A percentile compares a stretch with the other conserved stretches of the same genome.
phyloP scores from a whole-genome alignment of 2,329 filamentous ascomycete genomes.

The Neurospora crassa region DNA sequence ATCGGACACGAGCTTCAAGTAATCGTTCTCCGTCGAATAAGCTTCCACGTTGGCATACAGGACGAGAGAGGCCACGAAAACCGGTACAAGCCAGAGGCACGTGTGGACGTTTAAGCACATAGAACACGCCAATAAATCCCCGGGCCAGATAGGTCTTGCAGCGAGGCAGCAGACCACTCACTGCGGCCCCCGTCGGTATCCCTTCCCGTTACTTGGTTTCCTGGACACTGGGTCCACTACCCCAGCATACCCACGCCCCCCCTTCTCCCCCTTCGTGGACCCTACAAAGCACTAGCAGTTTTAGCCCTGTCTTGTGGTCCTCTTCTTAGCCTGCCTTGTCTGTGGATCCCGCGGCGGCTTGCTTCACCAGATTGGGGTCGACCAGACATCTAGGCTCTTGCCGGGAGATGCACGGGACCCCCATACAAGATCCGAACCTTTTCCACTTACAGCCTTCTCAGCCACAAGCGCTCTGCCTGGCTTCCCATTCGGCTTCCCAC shows the following conservation, averaged over 20 bases:
- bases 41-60: conserved; percentile 1
- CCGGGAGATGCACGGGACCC: conserved; percentile 9
- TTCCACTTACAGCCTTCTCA: conserved; percentile 2
- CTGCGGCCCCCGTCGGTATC: conserved; percentile 1
- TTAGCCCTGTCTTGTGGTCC: conserved; percentile 1
- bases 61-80: conserved; percentile 8
- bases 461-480: conserved; percentile 2
- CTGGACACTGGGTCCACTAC: background rate
- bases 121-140: conserved; percentile 11
- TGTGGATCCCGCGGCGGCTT: conserved; percentile 11
- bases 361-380: conserved; percentile 14
- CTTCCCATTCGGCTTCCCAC: conserved; percentile 8
- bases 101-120: conserved; percentile 13
- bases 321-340: conserved; percentile 6
- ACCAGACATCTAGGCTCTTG: conserved; percentile 14
- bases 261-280: background rate
- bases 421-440: conserved; percentile 11
- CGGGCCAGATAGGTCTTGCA: conserved; percentile 12
- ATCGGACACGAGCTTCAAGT: conserved; percentile 9
- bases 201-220: conserved; percentile 2
- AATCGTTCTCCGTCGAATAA: conserved; percentile 6
- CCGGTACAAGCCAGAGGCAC: conserved; percentile 9
- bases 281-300: conserved; percentile 8
- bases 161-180: conserved; percentile 7
- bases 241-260: background rate